phyloP scores from a whole-genome alignment of 352 stramenopile genomes.

The Pythium dissimile region DNA sequence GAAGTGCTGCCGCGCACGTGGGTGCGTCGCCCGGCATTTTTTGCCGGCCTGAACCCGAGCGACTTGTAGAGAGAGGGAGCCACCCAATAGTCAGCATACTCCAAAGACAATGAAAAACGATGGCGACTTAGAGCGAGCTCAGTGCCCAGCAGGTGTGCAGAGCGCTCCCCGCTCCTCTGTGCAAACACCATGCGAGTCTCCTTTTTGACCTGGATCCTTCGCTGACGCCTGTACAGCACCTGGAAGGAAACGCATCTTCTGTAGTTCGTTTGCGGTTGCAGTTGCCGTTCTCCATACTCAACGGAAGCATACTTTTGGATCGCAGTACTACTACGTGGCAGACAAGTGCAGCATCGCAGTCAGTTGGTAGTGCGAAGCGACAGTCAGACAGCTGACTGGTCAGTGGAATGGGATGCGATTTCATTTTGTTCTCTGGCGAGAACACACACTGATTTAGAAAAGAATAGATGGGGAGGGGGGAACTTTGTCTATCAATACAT shows the following conservation, averaged over 20 bases:
- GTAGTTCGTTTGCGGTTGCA: conserved; percentile 8
- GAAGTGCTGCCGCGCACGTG: conserved; percentile 79
- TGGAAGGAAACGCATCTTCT: too few relatives aligned
- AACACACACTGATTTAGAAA: too few relatives aligned
- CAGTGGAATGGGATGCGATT: background rate
- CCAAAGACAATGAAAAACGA: conserved; percentile 6
- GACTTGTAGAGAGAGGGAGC: conserved; percentile 22
- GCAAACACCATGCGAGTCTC: too few relatives aligned
- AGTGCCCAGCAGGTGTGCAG: too few relatives aligned
- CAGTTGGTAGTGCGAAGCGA: background rate
- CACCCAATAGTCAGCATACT: conserved; percentile 11
- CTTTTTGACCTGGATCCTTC: too few relatives aligned
- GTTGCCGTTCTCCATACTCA: conserved; percentile 23
- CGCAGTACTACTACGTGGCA: too few relatives aligned
- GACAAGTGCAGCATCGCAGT: too few relatives aligned
- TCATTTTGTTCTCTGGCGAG: too few relatives aligned
- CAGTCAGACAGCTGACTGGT: background rate
- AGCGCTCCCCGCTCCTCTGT: too few relatives aligned
- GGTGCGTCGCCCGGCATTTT: conserved; percentile 73
- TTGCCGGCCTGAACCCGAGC: conserved; percentile 53
- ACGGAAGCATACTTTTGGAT: conserved; percentile 5
- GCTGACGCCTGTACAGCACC: too few relatives aligned
- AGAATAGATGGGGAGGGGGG: too few relatives aligned
- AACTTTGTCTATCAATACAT: conserved; percentile 23
- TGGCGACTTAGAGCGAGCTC: too few relatives aligned